Percentiles rank a stretch among this genome's conserved stretches.
Conservation (phyloP, 2,329 filamentous ascomycete genomes). For the Apiospora malaysiana region DNA sequence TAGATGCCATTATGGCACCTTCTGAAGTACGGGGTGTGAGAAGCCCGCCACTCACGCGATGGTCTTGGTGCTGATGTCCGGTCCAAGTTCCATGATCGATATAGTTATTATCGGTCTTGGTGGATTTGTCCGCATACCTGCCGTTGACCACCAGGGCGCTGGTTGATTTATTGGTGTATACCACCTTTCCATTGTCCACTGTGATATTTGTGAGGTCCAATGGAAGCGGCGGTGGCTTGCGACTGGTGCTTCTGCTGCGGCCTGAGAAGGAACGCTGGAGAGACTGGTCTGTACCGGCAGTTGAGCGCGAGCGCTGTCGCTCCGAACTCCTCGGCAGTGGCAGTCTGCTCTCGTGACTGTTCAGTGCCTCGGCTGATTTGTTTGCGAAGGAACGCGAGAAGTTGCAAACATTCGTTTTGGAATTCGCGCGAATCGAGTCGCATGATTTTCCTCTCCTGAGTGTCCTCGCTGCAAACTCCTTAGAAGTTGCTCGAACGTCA, state of each 20-base stretch:
- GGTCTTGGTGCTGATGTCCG: conserved; percentile 43
- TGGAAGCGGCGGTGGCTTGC: conserved; percentile 33
- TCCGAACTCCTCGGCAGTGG: neutral
- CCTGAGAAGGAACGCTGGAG: neutral
- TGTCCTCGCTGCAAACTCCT: neutral
- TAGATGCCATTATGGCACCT: conserved; percentile 26
- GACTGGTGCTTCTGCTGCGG: conserved; percentile 28
- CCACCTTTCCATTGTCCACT: neutral
- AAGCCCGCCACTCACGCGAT: conserved; percentile 45
- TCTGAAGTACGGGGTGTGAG: conserved; percentile 23
- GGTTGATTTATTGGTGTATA: neutral
- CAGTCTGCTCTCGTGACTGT: neutral
- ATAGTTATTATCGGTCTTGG: conserved; percentile 30
- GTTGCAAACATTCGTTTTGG: conserved; percentile 32
- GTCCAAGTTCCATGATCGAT: conserved; percentile 30
- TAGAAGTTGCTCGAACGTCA: conserved; percentile 32
- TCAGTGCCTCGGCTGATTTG: neutral
- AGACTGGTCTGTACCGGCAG: neutral
- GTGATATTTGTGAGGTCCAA: conserved; percentile 32
- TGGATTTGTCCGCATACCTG: conserved; percentile 30
- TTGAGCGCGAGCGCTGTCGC: conserved; percentile 5
- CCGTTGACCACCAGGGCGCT: conserved; percentile 23
- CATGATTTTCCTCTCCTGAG: conserved; percentile 33
- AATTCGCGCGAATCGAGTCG: conserved; percentile 34
- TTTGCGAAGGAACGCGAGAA: conserved; percentile 22